These are phyloP conservation scores for Cyclotella choctawhatcheeana DNA, from an alignment of 108 stramenopile genomes.

Conservation along the genomic window DNA sequence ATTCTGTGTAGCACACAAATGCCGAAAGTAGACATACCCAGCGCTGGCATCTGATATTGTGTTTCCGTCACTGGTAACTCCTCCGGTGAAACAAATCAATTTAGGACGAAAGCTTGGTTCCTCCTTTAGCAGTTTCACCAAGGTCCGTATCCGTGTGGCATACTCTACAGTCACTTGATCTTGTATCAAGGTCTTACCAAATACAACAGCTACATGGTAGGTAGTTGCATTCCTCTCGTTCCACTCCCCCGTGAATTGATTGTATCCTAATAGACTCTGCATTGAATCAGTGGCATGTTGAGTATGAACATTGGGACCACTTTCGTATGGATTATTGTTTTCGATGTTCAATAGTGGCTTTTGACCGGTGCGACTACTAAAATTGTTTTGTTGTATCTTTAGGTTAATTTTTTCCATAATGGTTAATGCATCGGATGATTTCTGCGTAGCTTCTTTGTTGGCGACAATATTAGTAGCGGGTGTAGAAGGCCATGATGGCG, in stretches of 20 bases:
- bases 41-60: conserved; percentile 56
- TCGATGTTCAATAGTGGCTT: conserved; percentile 2
- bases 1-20: conserved; percentile 64
- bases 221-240: conserved; percentile 37
- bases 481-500: not conserved
- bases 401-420: conserved; percentile 29
- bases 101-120: conserved; percentile 55
- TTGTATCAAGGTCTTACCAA: conserved; percentile 64
- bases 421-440: not conserved
- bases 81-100: conserved; percentile 72
- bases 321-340: not conserved
- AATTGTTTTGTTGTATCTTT: conserved; percentile 28
- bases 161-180: conserved; percentile 81
- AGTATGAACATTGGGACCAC: conserved; percentile 4
- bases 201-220: conserved; percentile 65
- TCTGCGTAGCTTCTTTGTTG: not conserved
- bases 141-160: conserved; percentile 61
- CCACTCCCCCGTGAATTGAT: conserved; percentile 43
- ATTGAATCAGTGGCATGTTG: conserved; percentile 45
- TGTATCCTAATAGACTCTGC: conserved; percentile 38
- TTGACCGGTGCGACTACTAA: conserved; percentile 20
- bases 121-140: conserved; percentile 63
- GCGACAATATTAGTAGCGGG: not conserved
- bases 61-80: conserved; percentile 18
- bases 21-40: conserved; percentile 74